Evolutionary conservation across 2,329 filamentous ascomycete species (phyloP).

Genomic region (Alternaria sp.): DNA sequence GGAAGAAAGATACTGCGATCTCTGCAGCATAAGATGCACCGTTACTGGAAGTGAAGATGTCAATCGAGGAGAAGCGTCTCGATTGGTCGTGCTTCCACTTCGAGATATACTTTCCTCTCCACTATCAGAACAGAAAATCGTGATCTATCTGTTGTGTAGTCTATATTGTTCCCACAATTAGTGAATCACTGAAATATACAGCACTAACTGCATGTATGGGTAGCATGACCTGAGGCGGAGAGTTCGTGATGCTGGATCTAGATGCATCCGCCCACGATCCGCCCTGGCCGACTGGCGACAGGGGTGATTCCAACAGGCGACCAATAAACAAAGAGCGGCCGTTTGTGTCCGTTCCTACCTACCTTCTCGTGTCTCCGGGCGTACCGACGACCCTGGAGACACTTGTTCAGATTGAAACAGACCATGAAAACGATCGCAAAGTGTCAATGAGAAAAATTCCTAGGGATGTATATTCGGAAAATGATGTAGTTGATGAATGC

Average conservation of each 20-base stretch:
- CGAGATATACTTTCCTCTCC: not conserved
- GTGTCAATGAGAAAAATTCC: rapidly evolving
- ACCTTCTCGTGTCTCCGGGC: not conserved
- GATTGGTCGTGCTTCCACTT: not conserved
- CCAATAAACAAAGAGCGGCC: not conserved
- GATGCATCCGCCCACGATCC: not conserved
- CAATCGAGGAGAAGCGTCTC: not conserved
- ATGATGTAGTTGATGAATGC: not conserved
- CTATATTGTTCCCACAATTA: not conserved
- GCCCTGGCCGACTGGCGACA: not conserved
- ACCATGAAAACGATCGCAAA: not conserved
- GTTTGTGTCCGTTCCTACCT: not conserved
- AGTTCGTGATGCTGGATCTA: rapidly evolving
- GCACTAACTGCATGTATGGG: not conserved
- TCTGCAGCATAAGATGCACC: rapidly evolving
- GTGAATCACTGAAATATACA: not conserved
- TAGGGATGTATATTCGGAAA: not conserved
- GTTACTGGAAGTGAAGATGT: not conserved
- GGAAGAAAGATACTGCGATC: not conserved
- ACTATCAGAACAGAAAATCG: not conserved
- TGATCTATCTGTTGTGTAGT: not conserved
- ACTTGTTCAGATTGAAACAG: rapidly evolving
- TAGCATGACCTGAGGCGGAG: not conserved
- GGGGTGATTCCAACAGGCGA: not conserved
- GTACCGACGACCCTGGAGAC: not conserved